Percentiles rank a stretch among this genome's conserved stretches.
Evolutionary conservation across 768 basidiomycete species (phyloP).

Genomic region (Pseudohyphozyma bogoriensis): DNA sequence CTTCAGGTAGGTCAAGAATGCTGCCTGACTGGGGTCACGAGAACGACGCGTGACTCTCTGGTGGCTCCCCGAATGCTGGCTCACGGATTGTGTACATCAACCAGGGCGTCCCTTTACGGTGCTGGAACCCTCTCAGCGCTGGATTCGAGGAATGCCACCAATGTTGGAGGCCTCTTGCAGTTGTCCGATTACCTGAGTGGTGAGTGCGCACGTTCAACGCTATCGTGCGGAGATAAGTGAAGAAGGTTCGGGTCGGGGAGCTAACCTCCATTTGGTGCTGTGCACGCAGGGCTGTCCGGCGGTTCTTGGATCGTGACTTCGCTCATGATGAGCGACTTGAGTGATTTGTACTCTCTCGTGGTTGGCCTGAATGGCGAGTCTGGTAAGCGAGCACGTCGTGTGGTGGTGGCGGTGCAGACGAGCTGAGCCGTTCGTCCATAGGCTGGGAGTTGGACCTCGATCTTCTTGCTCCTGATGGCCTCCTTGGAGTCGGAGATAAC

Average conservation of each 20-base stretch:
- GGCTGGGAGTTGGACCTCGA: slow-evolving; percentile 54
- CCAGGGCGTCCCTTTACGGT: slow-evolving; percentile 51
- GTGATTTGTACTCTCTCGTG: slow-evolving; percentile 40
- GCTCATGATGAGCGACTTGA: slow-evolving; percentile 56
- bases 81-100: background rate
- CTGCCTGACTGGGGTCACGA: too few relatives aligned
- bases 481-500: slow-evolving; percentile 44
- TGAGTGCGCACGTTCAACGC: too few relatives aligned
- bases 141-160: slow-evolving; percentile 53
- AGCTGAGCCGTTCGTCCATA: background rate
- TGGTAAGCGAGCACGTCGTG: background rate
- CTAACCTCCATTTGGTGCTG: too few relatives aligned
- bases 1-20: too few relatives aligned
- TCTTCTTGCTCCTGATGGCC: slow-evolving; percentile 50
- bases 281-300: too few relatives aligned
- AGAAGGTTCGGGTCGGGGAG: background rate
- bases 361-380: slow-evolving; percentile 9
- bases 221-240: slow-evolving; percentile 15
- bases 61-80: slow-evolving; percentile 37
- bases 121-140: slow-evolving; percentile 52
- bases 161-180: slow-evolving; percentile 55
- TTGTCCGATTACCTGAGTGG: slow-evolving; percentile 56
- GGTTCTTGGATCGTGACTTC: slow-evolving; percentile 36
- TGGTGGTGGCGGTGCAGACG: slow-evolving; percentile 26
- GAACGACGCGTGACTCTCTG: too few relatives aligned